Evolutionary conservation across 2,329 filamentous ascomycete species (phyloP).

Genomic region (Hypoxylon sp.): DNA sequence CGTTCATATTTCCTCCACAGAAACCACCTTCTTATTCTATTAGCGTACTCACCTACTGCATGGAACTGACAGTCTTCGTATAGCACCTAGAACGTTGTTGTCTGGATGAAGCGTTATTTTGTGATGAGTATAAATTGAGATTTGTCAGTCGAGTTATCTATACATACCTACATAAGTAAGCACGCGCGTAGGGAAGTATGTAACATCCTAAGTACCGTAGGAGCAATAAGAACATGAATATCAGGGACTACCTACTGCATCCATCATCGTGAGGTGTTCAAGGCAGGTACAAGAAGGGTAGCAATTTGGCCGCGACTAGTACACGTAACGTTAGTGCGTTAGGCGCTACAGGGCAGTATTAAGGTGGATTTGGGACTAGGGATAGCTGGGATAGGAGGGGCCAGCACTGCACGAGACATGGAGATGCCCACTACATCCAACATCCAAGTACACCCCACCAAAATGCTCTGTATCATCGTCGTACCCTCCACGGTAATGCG

Average conservation of each 20-base stretch:
- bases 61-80: too few relatives aligned
- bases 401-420: constrained; percentile 23
- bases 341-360: constrained; percentile 24
- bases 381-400: constrained; percentile 7
- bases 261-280: too few relatives aligned
- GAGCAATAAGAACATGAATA: constrained; percentile 20
- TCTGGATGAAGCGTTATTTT: too few relatives aligned
- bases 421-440: too few relatives aligned
- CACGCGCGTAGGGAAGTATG: too few relatives aligned
- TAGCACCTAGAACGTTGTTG: too few relatives aligned
- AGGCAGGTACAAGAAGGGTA: constrained; percentile 10
- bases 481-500: constrained; percentile 17
- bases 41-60: too few relatives aligned
- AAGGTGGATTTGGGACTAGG: constrained; percentile 19
- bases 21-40: too few relatives aligned
- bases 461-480: constrained; percentile 12
- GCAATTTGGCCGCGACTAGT: constrained; percentile 14
- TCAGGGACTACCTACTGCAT: too few relatives aligned
- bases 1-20: too few relatives aligned
- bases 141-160: too few relatives aligned
- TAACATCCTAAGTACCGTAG: constrained; percentile 17
- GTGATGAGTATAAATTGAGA: too few relatives aligned
- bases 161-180: constrained; percentile 4
- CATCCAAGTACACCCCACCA: constrained; percentile 28
- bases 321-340: constrained; percentile 32